Percentiles rank a stretch among this genome's conserved stretches.
Conservation (phyloP, 192 early-diverging fungal species). For the Spinellus fusiger region DNA sequence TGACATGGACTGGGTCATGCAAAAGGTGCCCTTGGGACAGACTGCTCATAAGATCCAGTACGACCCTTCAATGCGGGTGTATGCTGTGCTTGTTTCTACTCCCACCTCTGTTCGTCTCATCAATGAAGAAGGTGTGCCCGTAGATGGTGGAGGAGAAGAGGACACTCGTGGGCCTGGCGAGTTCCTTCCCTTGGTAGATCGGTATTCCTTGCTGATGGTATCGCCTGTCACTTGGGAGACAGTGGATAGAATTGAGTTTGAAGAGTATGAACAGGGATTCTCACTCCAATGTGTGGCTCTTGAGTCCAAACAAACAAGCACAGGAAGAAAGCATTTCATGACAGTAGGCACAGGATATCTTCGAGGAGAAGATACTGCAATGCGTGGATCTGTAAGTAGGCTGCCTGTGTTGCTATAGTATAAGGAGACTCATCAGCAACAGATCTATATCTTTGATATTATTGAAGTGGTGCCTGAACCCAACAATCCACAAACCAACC, state of each 20-base stretch:
- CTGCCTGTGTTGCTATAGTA: not conserved
- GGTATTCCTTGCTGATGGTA: slow-evolving; percentile 76
- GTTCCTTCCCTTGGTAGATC: slow-evolving; percentile 55
- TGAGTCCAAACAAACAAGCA: slow-evolving; percentile 76
- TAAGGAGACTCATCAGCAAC: not conserved
- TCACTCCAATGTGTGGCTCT: slow-evolving; percentile 73
- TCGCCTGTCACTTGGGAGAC: slow-evolving; percentile 95
- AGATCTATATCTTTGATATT: slow-evolving; percentile 89
- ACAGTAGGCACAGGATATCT: slow-evolving; percentile 84
- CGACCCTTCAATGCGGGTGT: slow-evolving; percentile 78
- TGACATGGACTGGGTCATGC: slow-evolving; percentile 70
- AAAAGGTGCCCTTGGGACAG: slow-evolving; percentile 60
- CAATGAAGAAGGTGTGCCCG: slow-evolving; percentile 58
- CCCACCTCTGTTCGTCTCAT: slow-evolving; percentile 60
- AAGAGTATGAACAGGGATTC: slow-evolving; percentile 80
- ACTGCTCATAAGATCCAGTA: slow-evolving; percentile 74
- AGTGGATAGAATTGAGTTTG: slow-evolving; percentile 70
- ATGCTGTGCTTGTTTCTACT: slow-evolving; percentile 68
- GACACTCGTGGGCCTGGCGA: slow-evolving; percentile 24
- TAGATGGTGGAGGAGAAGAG: slow-evolving; percentile 26
- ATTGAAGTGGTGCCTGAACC: slow-evolving; percentile 96
- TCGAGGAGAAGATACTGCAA: slow-evolving; percentile 86
- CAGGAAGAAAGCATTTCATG: slow-evolving; percentile 81
- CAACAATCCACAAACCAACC: slow-evolving; percentile 89
- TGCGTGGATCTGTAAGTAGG: slow-evolving; percentile 70